These are phyloP conservation scores for Starmerella etchellsii DNA, from an alignment of 805 yeast genomes.

Conservation along the genomic window DNA sequence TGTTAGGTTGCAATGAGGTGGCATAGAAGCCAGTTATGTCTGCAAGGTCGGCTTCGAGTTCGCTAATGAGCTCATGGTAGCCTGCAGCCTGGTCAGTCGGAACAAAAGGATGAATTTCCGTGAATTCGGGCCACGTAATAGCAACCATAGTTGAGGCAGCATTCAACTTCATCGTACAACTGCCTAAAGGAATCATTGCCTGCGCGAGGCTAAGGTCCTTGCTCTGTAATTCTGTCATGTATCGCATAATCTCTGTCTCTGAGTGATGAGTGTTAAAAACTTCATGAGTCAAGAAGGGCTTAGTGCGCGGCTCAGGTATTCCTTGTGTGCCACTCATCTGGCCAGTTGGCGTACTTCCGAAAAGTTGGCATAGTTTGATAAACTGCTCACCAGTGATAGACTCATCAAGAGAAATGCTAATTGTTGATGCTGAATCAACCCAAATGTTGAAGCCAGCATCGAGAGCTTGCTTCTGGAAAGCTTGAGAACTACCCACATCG, in stretches of 20 bases:
- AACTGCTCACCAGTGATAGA: constrained; percentile 59
- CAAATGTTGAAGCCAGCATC: constrained; percentile 61
- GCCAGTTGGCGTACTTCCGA: constrained; percentile 34
- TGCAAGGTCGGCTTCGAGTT: constrained; percentile 71
- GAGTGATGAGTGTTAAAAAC: constrained; percentile 84
- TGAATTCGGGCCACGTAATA: constrained; percentile 87
- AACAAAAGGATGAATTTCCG: constrained; percentile 81
- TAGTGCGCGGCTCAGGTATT: constrained; percentile 30
- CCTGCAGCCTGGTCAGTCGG: constrained; percentile 85
- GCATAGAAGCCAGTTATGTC: constrained; percentile 89
- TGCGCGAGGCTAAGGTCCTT: constrained; percentile 89
- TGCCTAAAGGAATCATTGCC: constrained; percentile 94
- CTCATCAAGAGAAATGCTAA: constrained; percentile 85
- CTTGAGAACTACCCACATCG: constrained; percentile 38
- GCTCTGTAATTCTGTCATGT: constrained; percentile 68
- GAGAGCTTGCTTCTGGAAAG: constrained; percentile 45
- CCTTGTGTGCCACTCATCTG: constrained; percentile 12
- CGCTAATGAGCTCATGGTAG: constrained; percentile 58
- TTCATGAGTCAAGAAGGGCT: constrained; percentile 41
- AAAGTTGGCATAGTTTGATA: constrained; percentile 41
- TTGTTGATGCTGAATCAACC: constrained; percentile 45
- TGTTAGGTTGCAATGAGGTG: constrained; percentile 87
- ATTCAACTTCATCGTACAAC: constrained; percentile 96
- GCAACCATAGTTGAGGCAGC: constrained; percentile 93
- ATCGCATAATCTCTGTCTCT: constrained; percentile 89